Conservation (phyloP, 345 rosid species). For the Geranium brycei region DNA sequence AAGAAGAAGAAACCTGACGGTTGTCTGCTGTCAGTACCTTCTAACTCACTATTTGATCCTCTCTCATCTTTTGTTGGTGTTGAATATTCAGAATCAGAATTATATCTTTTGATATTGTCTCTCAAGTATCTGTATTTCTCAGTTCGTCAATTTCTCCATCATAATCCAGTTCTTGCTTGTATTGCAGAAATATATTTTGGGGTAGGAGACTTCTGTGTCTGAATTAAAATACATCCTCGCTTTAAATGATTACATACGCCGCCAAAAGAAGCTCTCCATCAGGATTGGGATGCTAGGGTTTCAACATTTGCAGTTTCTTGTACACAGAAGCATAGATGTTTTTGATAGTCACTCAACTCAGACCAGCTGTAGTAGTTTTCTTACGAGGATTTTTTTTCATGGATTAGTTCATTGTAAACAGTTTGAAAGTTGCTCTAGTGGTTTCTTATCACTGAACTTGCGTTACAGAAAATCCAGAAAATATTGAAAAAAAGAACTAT, state of each 20-base stretch:
- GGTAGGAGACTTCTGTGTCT: slow-evolving; percentile 22
- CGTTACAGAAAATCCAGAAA: too few relatives aligned
- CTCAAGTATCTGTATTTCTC: not conserved
- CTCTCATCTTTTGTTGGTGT: not conserved
- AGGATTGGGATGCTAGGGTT: not conserved
- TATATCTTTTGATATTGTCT: not conserved
- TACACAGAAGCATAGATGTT: too few relatives aligned
- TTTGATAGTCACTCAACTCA: too few relatives aligned
- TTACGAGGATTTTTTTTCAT: too few relatives aligned
- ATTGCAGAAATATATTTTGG: slow-evolving; percentile 17
- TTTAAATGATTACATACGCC: too few relatives aligned
- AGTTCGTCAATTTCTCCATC: not conserved
- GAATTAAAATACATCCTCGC: slow-evolving; percentile 7
- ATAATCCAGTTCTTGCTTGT: not conserved
- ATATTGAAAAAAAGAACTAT: too few relatives aligned
- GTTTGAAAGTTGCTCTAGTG: too few relatives aligned
- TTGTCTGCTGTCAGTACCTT: slow-evolving; percentile 54
- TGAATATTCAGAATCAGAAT: not conserved
- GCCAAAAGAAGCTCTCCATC: not conserved
- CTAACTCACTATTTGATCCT: slow-evolving; percentile 2
- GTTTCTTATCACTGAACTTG: too few relatives aligned
- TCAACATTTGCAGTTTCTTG: too few relatives aligned
- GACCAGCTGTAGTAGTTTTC: too few relatives aligned
- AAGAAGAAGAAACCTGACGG: slow-evolving; percentile 53
- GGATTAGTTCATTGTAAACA: too few relatives aligned